These are phyloP conservation scores for Metschnikowia drakensbergensis DNA, from an alignment of 805 yeast species.

Conservation along the genomic window DNA sequence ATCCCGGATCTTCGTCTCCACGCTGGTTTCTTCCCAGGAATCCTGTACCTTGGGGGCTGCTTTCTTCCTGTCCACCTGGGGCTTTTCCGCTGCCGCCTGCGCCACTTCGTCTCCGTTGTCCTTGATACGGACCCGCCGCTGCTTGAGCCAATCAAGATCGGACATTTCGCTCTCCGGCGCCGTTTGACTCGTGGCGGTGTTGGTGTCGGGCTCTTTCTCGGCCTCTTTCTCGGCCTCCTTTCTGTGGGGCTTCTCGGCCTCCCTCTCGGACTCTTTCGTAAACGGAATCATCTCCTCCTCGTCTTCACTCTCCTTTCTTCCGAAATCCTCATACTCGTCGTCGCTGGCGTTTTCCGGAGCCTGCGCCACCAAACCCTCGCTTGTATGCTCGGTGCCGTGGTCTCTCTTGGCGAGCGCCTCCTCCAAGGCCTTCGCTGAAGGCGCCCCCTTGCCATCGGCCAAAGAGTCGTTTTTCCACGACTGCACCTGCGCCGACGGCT, in stretches of 20 bases:
- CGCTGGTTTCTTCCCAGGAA: background rate
- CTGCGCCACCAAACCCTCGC: slow-evolving; percentile 31
- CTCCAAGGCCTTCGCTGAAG: slow-evolving; percentile 42
- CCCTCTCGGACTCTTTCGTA: slow-evolving; percentile 13
- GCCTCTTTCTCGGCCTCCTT: no score
- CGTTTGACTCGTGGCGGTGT: background rate
- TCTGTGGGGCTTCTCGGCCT: slow-evolving; percentile 7
- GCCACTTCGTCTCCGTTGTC: slow-evolving; percentile 24
- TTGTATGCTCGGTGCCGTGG: slow-evolving; percentile 6
- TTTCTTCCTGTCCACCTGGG: slow-evolving; percentile 2
- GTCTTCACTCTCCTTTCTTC: slow-evolving; percentile 33
- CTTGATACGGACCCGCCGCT: slow-evolving; percentile 65
- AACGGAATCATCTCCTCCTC: slow-evolving; percentile 51
- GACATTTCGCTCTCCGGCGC: slow-evolving; percentile 41
- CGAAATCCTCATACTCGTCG: slow-evolving; percentile 50
- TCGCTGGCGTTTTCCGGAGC: slow-evolving; percentile 46
- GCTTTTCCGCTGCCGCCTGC: slow-evolving; percentile 9
- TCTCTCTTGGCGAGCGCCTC: slow-evolving; percentile 34
- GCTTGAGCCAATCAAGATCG: slow-evolving; percentile 85
- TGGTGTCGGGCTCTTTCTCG: no score
- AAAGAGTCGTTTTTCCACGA: slow-evolving; percentile 71
- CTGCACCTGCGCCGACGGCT: slow-evolving; percentile 63
- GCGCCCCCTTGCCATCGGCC: slow-evolving; percentile 45
- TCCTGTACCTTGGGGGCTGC: slow-evolving; percentile 3
- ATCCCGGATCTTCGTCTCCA: slow-evolving; percentile 48